Evolutionary conservation across 2,329 filamentous ascomycete species (phyloP), one percentile per base, ranked within the genome.

Genomic region (Coniella vitis): DNA sequence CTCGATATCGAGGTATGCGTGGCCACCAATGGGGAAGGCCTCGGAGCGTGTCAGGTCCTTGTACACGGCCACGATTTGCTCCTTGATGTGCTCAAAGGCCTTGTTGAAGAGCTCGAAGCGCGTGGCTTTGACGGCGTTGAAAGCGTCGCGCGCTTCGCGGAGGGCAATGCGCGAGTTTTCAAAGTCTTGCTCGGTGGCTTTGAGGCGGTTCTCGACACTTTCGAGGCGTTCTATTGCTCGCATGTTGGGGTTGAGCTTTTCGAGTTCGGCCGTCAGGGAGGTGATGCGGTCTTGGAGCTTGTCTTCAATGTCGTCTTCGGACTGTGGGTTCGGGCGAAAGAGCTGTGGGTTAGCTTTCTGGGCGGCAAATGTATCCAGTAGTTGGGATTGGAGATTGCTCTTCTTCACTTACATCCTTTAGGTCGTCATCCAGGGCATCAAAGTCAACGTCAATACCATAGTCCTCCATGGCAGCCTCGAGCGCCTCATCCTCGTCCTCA

Each of bases 191-290:
- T 96, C 90, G 1, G 88, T 91, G 51, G 84, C 78, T 55, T 87
- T 84, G 20, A 96, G 83, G 53, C 90, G 84, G 45, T 81, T 78
- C 65, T 95, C 87, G 8, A 95, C 90, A 19, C 83, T 84, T 62
- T 93, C 87, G 4, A 98, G 76, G 43, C 91, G 87, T 62, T 97
- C 90, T 67, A 90, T 89, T 8, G 91, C 93, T 59, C 91, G 88
- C 81, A 95, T 94, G 66, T 98, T 97, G 21, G 93, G 93, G 54
- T 93, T 90, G 66, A 97, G 84, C 68, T 95, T 95, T 63, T 95
- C 90, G 17, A 98, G 79, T 58, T 95, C 87, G 29, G 77, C 72
- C 38, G 83, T 83, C 9, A 98, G 75, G 22, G 77, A 76, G 17
- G 78, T 74, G 55, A 98, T 89, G 60, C 83, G 84, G 47, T 95